These are phyloP conservation scores for Ophiostoma piceae DNA, from an alignment of 2,329 filamentous ascomycete genomes.

Conservation along the genomic window DNA sequence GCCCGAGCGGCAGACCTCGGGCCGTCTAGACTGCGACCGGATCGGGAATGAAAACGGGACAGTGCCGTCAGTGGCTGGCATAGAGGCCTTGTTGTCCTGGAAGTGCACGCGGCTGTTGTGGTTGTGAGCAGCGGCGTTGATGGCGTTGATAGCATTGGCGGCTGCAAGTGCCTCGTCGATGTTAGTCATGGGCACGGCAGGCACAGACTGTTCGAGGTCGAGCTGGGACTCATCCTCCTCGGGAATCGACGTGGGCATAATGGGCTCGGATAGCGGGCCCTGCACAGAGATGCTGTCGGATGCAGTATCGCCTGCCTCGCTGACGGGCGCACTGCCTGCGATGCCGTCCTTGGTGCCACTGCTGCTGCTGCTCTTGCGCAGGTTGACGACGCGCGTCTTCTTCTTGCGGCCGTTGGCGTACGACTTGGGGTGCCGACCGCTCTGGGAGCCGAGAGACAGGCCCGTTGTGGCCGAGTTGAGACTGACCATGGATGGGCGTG, in stretches of 20 bases:
- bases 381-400: slow-evolving; percentile 77
- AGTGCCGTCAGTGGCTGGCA: background rate
- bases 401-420: slow-evolving; percentile 62
- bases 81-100: slow-evolving; percentile 7
- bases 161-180: slow-evolving; percentile 21
- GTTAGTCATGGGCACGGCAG: slow-evolving; percentile 16
- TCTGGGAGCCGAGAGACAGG: slow-evolving; percentile 57
- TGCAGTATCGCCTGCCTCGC: slow-evolving; percentile 46
- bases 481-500: slow-evolving; percentile 61
- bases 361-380: slow-evolving; percentile 54
- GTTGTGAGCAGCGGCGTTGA: background rate
- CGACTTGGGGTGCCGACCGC: slow-evolving; percentile 53
- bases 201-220: background rate
- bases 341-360: slow-evolving; percentile 27
- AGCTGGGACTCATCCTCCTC: slow-evolving; percentile 48
- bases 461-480: slow-evolving; percentile 57
- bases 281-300: slow-evolving; percentile 48
- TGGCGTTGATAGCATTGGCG: background rate
- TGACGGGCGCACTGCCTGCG: slow-evolving; percentile 44
- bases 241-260: slow-evolving; percentile 51
- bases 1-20: slow-evolving; percentile 20
- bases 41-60: slow-evolving; percentile 17
- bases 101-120: slow-evolving; percentile 16
- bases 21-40: slow-evolving; percentile 17
- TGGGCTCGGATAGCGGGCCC: slow-evolving; percentile 57